phyloP scores from a whole-genome alignment of 805 yeast genomes.

The Nakazawaea ambrosiae region DNA sequence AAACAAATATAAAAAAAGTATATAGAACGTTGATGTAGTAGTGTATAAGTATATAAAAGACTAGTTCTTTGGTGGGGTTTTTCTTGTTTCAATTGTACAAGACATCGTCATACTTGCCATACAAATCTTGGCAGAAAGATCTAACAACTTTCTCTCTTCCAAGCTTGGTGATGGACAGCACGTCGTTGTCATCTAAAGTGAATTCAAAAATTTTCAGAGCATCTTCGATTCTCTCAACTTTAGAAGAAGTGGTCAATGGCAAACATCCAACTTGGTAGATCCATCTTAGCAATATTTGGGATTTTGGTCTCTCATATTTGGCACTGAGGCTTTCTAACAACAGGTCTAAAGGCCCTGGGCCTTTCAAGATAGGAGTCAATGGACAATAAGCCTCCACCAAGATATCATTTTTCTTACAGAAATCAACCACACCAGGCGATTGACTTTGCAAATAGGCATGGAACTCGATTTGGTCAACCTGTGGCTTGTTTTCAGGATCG shows the following conservation, averaged over 20 bases:
- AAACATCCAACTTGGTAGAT: slow-evolving; percentile 55
- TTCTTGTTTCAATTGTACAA: slow-evolving; percentile 1
- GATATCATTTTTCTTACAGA: slow-evolving; percentile 41
- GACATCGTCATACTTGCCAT: slow-evolving; percentile 13
- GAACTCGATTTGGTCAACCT: slow-evolving; percentile 65
- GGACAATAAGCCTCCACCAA: slow-evolving; percentile 62
- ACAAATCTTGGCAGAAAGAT: slow-evolving; percentile 17
- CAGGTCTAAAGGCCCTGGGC: slow-evolving; percentile 30
- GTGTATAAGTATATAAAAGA: too few relatives aligned
- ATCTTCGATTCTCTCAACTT: slow-evolving; percentile 47
- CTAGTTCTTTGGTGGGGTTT: too few relatives aligned
- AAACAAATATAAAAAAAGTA: too few relatives aligned
- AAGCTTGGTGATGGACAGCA: slow-evolving; percentile 29
- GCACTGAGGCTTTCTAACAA: slow-evolving; percentile 33
- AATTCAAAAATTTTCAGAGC: slow-evolving; percentile 51
- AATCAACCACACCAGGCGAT: slow-evolving; percentile 47
- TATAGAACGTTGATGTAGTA: too few relatives aligned
- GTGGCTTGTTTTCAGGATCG: slow-evolving; percentile 42
- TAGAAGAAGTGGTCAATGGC: slow-evolving; percentile 71
- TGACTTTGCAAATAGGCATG: slow-evolving; percentile 62
- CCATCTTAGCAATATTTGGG: slow-evolving; percentile 68
- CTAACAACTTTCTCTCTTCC: slow-evolving; percentile 28
- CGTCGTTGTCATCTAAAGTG: slow-evolving; percentile 44
- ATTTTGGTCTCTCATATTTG: slow-evolving; percentile 53
- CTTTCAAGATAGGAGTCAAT: slow-evolving; percentile 53